A percentile compares a stretch with the other conserved stretches of the same genome.
These are phyloP conservation scores for Pulveroboletus ravenelii DNA, from an alignment of 768 basidiomycete species.

Conservation along the genomic window DNA sequence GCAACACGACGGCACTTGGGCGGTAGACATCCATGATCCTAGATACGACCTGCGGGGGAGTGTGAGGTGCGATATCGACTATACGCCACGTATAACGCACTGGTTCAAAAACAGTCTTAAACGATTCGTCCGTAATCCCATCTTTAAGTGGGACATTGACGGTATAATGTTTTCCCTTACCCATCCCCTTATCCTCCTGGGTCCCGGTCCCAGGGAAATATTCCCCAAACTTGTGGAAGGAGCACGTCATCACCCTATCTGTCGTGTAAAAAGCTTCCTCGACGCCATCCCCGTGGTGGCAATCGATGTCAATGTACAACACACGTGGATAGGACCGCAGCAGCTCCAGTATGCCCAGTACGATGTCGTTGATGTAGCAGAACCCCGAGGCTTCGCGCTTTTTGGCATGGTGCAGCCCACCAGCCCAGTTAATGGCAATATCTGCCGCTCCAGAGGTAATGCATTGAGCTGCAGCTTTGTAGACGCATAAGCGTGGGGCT, in stretches of 20 bases:
- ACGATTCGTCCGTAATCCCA: constrained; percentile 88
- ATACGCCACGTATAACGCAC: constrained; percentile 40
- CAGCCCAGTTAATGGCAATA: constrained; percentile 94
- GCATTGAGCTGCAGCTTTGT: constrained; percentile 70
- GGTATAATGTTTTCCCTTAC: constrained; percentile 80
- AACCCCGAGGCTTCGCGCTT: constrained; percentile 97
- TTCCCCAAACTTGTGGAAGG: constrained; percentile 96
- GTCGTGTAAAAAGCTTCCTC: constrained; percentile 99
- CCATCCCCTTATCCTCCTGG: constrained; percentile 80
- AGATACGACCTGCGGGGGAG: constrained; percentile 57
- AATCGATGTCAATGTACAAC: constrained; percentile 96
- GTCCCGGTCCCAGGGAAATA: constrained; percentile 73
- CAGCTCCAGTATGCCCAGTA: constrained; percentile 89
- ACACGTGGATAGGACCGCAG: constrained; percentile 83
- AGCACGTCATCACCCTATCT: constrained; percentile 94
- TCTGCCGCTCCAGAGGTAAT: constrained; percentile 76
- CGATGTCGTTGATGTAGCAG: constrained; percentile 99
- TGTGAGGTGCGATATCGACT: not conserved
- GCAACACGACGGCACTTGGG: constrained; percentile 84
- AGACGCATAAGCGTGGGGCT: not conserved
- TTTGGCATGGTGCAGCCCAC: constrained; percentile 98
- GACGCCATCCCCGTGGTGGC: constrained; percentile 97
- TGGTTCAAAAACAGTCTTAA: constrained; percentile 85
- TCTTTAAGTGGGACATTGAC: constrained; percentile 93
- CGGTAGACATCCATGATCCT: constrained; percentile 84